Base-by-base conservation (phyloP, 2,329 filamentous ascomycete genomes). In the Stylonectria norvegica region DNA sequence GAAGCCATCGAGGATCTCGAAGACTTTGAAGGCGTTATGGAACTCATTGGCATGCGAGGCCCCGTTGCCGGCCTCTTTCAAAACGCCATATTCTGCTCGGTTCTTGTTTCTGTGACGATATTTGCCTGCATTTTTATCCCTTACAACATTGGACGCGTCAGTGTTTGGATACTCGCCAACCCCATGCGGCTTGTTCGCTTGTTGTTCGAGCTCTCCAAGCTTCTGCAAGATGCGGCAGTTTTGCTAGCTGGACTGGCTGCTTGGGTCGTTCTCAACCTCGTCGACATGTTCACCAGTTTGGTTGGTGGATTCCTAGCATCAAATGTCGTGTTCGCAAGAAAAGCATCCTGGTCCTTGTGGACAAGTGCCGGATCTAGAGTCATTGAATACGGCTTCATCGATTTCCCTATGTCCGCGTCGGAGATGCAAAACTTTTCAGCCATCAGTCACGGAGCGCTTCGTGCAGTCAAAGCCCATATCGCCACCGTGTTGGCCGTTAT, bases 1-100 rank as follows among this genome's bases (percentile, higher is more conserved):
- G 83, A 87, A 52, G 85, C 83, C 8, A 76, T 89, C 29, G 86
- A 90, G 30, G 86, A 96, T 52, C 86, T 86, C 8, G 93, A 98
- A 65, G 93, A 98, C 58, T 81, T 98, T 12, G 93, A 98, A 61
- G 93, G 93, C 0, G 87, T 98, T 37, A 82, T 98, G 71, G 93
- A 98, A 62, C 78, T 98, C 12, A 85, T 98, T 43, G 93, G 93
- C 25, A 94, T 98, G 86, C 88, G 94, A 57, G 93, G 93, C 0
- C 93, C 93, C 1, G 74, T 98, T 3, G 84, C 85, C 11, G 89
- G 89, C 3, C 76, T 98, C 5, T 81, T 97, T 52, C 93, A 98
- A 58, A 98, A 98, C 53, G 89, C 87, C 40, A 82, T 96, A 12
- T 98, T 98, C 64, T 95, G 91, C 60, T 85, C 86, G 6, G 84